These are phyloP conservation scores for Larix kaempferi DNA, from an alignment of 75 land plant species.

Conservation along the genomic window DNA sequence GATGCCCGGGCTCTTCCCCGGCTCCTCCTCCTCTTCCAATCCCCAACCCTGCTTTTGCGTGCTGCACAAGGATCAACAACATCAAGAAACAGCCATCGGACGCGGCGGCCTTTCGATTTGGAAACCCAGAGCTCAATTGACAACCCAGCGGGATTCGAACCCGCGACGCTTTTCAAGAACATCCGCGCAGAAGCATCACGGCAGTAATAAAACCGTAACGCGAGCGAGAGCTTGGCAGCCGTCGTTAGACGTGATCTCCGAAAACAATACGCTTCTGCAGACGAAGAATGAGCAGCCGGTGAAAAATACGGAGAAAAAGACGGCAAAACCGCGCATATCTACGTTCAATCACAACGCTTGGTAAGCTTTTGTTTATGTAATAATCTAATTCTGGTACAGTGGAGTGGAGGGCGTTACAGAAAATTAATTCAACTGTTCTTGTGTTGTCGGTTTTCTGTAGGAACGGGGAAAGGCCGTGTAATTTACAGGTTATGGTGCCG, in stretches of 20 bases:
- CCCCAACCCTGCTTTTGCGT: background rate
- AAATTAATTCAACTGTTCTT: too few relatives aligned
- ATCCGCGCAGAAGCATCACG: background rate
- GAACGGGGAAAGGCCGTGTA: too few relatives aligned
- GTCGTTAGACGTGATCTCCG: slow-evolving; percentile 5
- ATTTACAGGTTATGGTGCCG: too few relatives aligned
- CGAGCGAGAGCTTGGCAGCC: background rate
- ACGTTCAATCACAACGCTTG: too few relatives aligned
- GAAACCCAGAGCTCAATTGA: background rate
- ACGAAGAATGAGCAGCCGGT: slow-evolving; percentile 2
- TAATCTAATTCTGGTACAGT: too few relatives aligned
- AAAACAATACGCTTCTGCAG: background rate
- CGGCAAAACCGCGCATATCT: too few relatives aligned
- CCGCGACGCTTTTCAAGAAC: background rate
- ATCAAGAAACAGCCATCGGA: background rate
- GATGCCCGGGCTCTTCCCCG: background rate
- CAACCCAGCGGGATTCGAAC: slow-evolving; percentile 1
- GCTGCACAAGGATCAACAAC: background rate
- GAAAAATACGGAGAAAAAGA: too few relatives aligned
- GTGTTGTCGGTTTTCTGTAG: too few relatives aligned
- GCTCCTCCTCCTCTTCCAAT: background rate
- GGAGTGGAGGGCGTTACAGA: too few relatives aligned
- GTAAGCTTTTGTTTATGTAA: too few relatives aligned
- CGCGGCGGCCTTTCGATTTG: too few relatives aligned
- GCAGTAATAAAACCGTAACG: background rate